Conservation (phyloP, 1,139 yeast genomes). For the Hansenula sp. region DNA sequence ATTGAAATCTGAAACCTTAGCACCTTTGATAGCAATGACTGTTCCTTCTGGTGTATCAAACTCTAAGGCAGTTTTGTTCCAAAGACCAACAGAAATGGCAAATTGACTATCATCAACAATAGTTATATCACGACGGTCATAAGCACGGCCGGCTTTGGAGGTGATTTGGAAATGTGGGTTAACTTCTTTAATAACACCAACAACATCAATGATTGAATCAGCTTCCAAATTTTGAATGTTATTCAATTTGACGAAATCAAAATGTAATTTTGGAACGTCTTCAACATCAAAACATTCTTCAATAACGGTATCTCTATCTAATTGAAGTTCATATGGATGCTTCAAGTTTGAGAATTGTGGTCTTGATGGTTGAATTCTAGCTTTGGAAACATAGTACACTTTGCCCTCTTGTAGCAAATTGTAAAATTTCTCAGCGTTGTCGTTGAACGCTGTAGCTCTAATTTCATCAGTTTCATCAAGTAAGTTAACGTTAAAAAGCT, state of each 20-base stretch:
- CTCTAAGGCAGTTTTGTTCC: conserved; percentile 85
- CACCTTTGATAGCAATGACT: conserved; percentile 90
- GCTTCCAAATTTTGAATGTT: conserved; percentile 65
- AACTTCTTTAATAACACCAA: conserved; percentile 80
- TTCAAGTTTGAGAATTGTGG: conserved; percentile 80
- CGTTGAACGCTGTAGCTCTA: conserved; percentile 92
- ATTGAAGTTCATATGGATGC: conserved; percentile 83
- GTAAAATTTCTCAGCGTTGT: conserved; percentile 74
- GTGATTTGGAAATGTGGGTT: conserved; percentile 74
- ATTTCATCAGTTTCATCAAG: conserved; percentile 96
- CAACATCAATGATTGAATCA: conserved; percentile 75
- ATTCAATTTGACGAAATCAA: conserved; percentile 69
- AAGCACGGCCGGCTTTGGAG: conserved; percentile 92
- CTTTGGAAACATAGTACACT: conserved; percentile 81
- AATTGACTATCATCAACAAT: conserved; percentile 83
- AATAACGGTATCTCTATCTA: conserved; percentile 77
- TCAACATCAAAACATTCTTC: conserved; percentile 64
- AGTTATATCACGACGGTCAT: conserved; percentile 83
- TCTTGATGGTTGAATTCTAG: conserved; percentile 78
- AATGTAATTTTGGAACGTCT: conserved; percentile 76
- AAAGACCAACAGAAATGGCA: conserved; percentile 76
- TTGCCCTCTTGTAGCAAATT: conserved; percentile 82
- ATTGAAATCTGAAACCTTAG: conserved; percentile 82
- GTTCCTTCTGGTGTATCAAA: conserved; percentile 75
- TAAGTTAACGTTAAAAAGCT: conserved; percentile 81